A percentile compares a stretch with the other conserved stretches of the same genome.
Evolutionary conservation across 2,329 filamentous ascomycete species (phyloP).

Genomic region (Cordyceps javanica): DNA sequence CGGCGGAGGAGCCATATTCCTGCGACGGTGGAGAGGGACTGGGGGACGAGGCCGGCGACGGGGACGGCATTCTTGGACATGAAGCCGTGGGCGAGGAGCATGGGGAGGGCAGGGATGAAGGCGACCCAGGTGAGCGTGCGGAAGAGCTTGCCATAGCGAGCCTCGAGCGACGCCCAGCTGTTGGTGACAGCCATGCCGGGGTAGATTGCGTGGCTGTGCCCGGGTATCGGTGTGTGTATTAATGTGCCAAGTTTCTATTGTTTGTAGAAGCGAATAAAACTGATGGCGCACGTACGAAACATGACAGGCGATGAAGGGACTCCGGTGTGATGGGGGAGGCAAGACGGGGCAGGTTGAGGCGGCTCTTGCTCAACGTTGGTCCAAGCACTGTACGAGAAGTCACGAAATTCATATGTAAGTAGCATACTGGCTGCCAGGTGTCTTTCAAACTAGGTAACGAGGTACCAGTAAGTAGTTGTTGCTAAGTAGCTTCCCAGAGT

Average conservation of each 20-base stretch:
- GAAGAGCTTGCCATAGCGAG: slow-evolving; percentile 20
- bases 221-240: not conserved
- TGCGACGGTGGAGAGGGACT: slow-evolving; percentile 29
- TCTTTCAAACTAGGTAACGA: too few species aligned
- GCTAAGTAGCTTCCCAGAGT: not conserved
- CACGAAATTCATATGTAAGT: not conserved
- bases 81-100: slow-evolving; percentile 49
- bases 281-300: not conserved
- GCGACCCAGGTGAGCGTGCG: slow-evolving; percentile 29
- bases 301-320: not conserved
- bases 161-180: slow-evolving; percentile 11
- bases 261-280: not conserved
- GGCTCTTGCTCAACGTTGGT: not conserved
- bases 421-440: not conserved
- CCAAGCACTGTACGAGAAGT: not conserved
- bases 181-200: not conserved
- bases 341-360: not conserved
- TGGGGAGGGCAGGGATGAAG: slow-evolving; percentile 34
- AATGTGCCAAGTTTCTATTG: not conserved
- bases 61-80: slow-evolving; percentile 53
- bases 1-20: slow-evolving; percentile 20
- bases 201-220: not conserved
- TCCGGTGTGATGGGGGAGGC: not conserved
- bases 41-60: slow-evolving; percentile 34
- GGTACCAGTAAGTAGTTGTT: not conserved